Base-by-base conservation (phyloP, 148 eudicot species). In the Camellia lanceoleosa region DNA sequence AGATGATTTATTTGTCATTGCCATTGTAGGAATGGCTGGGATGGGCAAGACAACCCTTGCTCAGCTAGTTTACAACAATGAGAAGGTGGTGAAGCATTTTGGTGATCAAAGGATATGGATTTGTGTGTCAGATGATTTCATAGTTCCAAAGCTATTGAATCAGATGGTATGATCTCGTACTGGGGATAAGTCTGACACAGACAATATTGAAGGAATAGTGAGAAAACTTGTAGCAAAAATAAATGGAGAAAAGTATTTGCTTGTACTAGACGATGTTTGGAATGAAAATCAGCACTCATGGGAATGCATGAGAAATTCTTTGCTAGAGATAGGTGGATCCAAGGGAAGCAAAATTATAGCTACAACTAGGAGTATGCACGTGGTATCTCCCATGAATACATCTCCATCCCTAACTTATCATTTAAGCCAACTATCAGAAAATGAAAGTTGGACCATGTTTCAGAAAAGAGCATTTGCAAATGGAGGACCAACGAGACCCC, bases 221-320 rank as follows among this genome's bases (percentile, higher is more conserved):
- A 23, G 30, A 23, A 23, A 23, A 0, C 30, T n/a, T n/a, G n/a
- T n/a, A n/a, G n/a, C n/a, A n/a, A n/a, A n/a, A n/a, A n/a, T 83
- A 5, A 10, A n/a, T 0, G 63, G 68, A 1, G 73, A 46, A 19
- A 82, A 51, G 18, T 82, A 77, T 58, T 30, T 82, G 3, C 80
- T 82, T 56, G 68, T 82, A 13, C 78, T 77, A 2, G 84, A 82
- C 62, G 78, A 82, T 73, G 47, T 82, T 12, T 72, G 78, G 80
- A 64, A 52, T 7, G 51, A 63, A 12, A n/a, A 20, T 5, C 5
- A 0, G 0, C 0, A 23, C 30, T 0, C 0, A 23, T 23, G 30
- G 30, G 30, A 1, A 13, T 38, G 14, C 0, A 52, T 82, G 70
- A n/a, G 11, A 16, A 46, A 38, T 19, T 13, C 72, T 14, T 55